These are phyloP conservation scores for Rosa hybrid DNA, from an alignment of 331 rosid genomes.

Conservation along the genomic window DNA sequence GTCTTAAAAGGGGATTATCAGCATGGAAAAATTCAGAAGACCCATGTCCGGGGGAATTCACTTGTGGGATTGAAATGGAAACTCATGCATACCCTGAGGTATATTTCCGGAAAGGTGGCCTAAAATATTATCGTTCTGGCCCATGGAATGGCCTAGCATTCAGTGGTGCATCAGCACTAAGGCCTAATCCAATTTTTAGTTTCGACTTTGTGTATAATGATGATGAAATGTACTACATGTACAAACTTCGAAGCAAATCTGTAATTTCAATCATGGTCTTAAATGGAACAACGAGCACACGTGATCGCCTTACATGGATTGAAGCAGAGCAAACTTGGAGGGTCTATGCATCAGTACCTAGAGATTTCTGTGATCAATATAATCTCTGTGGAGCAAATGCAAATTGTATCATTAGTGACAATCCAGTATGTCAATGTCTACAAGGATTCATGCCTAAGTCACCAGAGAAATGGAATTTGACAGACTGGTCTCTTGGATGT, in stretches of 20 bases:
- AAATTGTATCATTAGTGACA: conserved; percentile 27
- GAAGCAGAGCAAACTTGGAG: conserved; percentile 34
- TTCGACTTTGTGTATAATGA: conserved; percentile 32
- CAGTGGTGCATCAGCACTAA: conserved; percentile 37
- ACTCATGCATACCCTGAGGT: conserved; percentile 37
- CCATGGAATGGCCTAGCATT: conserved; percentile 65
- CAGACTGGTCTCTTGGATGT: conserved; percentile 51
- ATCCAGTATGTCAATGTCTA: conserved; percentile 50
- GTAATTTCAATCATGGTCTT: conserved; percentile 21
- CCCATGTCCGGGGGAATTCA: conserved; percentile 48
- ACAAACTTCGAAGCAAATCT: conserved; percentile 15
- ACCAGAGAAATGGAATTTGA: conserved; percentile 33
- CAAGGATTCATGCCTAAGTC: conserved; percentile 46
- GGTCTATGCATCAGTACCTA: conserved; percentile 25
- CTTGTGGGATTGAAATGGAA: conserved; percentile 30
- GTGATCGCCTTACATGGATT: conserved; percentile 36
- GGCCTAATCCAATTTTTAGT: conserved; percentile 25
- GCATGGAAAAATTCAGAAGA: conserved; percentile 59
- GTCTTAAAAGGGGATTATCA: conserved; percentile 17
- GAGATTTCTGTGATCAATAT: conserved; percentile 46
- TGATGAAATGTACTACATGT: conserved; percentile 40
- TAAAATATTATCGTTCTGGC: conserved; percentile 33
- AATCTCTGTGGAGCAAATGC: conserved; percentile 45
- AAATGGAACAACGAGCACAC: conserved; percentile 9
- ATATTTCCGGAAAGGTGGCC: conserved; percentile 29